phyloP scores from a whole-genome alignment of 1,284 basidiomycete genomes.

The Puccinia novopanici region DNA sequence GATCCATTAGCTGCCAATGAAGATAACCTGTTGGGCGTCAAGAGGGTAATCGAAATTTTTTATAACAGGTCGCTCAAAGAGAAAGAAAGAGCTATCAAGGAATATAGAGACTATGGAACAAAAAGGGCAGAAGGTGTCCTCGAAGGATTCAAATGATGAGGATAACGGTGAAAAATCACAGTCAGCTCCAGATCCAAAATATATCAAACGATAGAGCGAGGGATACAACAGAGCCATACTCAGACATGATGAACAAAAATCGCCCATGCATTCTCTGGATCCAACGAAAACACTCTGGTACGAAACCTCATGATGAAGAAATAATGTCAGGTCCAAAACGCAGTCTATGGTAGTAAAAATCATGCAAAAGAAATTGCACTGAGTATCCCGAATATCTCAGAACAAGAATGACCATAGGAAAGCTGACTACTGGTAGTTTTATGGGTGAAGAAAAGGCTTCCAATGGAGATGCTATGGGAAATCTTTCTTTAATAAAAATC shows the following conservation, averaged over 20 bases:
- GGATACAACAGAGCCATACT: no score
- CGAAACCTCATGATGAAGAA: no score
- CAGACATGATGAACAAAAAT: no score
- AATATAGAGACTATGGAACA: not conserved
- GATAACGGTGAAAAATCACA: not conserved
- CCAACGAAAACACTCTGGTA: no score
- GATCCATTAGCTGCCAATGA: slow-evolving; percentile 3
- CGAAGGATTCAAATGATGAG: not conserved
- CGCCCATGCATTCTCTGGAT: no score
- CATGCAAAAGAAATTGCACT: not conserved
- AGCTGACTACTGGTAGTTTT: no score
- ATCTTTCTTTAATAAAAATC: no score
- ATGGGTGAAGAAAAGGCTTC: no score
- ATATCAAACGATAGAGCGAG: no score
- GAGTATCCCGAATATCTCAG: not conserved
- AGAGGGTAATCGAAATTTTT: not conserved
- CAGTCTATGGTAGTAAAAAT: not conserved
- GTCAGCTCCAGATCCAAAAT: no score
- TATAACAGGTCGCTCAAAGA: not conserved
- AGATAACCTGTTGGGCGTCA: not conserved
- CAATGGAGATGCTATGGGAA: no score
- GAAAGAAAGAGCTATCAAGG: not conserved
- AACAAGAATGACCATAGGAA: not conserved
- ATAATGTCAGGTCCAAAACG: not conserved
- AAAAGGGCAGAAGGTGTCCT: not conserved